A percentile compares a stretch with the other conserved stretches of the same genome.
These are phyloP conservation scores for Glutinoglossum americanum DNA, from an alignment of 495 filamentous ascomycete species.

Conservation along the genomic window DNA sequence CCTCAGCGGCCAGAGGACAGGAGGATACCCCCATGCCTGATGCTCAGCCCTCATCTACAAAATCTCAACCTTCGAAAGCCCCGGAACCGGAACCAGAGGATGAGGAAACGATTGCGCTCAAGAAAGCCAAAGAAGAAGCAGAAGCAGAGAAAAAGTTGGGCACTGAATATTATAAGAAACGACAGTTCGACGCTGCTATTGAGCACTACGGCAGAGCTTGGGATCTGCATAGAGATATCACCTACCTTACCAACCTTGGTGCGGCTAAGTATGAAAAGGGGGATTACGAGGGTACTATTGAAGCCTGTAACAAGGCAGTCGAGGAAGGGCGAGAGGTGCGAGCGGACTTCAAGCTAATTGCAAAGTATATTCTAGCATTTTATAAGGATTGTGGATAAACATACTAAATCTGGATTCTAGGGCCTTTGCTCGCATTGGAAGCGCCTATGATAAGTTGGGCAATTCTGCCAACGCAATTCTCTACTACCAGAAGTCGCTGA, in stretches of 20 bases:
- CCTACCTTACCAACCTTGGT: slow-evolving; percentile 88
- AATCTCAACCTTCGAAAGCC: slow-evolving; percentile 29
- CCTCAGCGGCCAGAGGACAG: slow-evolving; percentile 23
- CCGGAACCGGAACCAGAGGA: slow-evolving; percentile 43
- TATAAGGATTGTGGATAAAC: neutral
- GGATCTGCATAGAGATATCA: slow-evolving; percentile 87
- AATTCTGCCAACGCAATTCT: slow-evolving; percentile 67
- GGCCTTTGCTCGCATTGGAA: slow-evolving; percentile 76
- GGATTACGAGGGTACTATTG: slow-evolving; percentile 69
- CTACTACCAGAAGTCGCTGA: slow-evolving; percentile 80
- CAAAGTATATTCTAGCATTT: slow-evolving; percentile 37
- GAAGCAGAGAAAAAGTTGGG: slow-evolving; percentile 90
- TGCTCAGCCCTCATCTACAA: slow-evolving; percentile 25
- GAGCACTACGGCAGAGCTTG: slow-evolving; percentile 91
- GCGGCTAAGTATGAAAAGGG: slow-evolving; percentile 93
- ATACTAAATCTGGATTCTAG: slow-evolving; percentile 12
- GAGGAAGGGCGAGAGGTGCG: slow-evolving; percentile 71
- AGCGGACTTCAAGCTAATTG: slow-evolving; percentile 91
- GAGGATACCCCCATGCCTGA: slow-evolving; percentile 71
- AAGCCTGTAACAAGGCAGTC: slow-evolving; percentile 67
- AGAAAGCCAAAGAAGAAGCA: slow-evolving; percentile 77
- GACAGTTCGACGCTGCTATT: slow-evolving; percentile 83
- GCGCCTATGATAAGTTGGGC: slow-evolving; percentile 71
- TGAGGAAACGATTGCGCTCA: slow-evolving; percentile 61
- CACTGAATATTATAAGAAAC: slow-evolving; percentile 94